Conservation (phyloP, 768 basidiomycete genomes). For the Mycena capillaripes region DNA sequence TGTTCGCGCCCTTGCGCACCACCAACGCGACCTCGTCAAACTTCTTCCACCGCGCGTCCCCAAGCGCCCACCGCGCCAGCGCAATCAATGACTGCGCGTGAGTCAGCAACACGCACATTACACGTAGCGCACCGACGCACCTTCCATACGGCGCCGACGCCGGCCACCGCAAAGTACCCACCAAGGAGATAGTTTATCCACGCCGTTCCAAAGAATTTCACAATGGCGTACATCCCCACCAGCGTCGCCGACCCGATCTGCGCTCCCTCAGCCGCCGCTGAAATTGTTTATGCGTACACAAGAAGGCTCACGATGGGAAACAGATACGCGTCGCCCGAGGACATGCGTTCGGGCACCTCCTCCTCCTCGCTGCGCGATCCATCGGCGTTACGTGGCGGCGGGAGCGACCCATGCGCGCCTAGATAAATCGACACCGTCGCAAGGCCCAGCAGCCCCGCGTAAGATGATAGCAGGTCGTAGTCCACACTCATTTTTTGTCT, state of each 20-base stretch:
- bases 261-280: background rate
- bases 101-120: too few relatives aligned
- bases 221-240: constrained; percentile 75
- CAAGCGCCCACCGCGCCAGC: constrained; percentile 63
- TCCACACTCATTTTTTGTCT: constrained; percentile 42
- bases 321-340: constrained; percentile 78
- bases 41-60: constrained; percentile 68
- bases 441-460: constrained; percentile 75
- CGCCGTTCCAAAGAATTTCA: constrained; percentile 83
- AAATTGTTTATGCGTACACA: background rate
- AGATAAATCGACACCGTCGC: constrained; percentile 78
- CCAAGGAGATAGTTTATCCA: constrained; percentile 89
- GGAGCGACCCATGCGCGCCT: constrained; percentile 78
- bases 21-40: constrained; percentile 63
- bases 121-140: constrained; percentile 51
- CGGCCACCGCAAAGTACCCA: constrained; percentile 79
- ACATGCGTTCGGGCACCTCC: constrained; percentile 69
- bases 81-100: constrained; percentile 63
- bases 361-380: constrained; percentile 59
- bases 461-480: constrained; percentile 76
- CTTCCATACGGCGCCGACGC: constrained; percentile 78
- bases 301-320: constrained; percentile 76
- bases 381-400: constrained; percentile 41
- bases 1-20: constrained; percentile 57
- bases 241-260: constrained; percentile 81